Evolutionary conservation across 257 asterid genomes (phyloP), one percentile per base, ranked within the genome.

Genomic region (Linderniella brevidens): DNA sequence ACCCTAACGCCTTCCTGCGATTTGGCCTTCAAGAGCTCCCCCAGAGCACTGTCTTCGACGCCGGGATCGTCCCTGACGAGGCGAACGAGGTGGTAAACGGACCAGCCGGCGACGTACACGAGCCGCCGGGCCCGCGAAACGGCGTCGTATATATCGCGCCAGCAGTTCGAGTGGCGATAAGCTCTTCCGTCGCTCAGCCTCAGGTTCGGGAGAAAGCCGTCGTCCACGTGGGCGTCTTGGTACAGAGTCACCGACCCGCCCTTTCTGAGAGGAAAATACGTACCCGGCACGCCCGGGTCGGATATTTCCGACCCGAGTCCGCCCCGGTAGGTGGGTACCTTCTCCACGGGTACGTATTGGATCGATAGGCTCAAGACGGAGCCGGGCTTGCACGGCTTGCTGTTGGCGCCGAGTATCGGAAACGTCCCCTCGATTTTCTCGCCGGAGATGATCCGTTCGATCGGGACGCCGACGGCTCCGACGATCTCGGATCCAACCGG

Each of bases 1-100:
- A 87, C 90, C 54, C 95, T 72, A 51, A 87, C 95, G 25, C 95
- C 97, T 70, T 87, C 97, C 54, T 83, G 90, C 36, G 97, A 87
- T 78, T 83, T 87, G 14, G 49, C 54, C 57, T 79, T 83, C 56
- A 87, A 70, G 62, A 87, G 70, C 37, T 87, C 88, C 9, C 97
- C 97, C 70, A 87, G 68, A 40, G 50, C 55, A 61, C 80, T 63
- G 11, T 66, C 55, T 4, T 50, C 52, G 0, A 62, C 58, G 25
- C 52, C 48, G 2, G 68, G 76, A 48, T 68, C 79, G 48, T 80
- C 86, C 41, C 97, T 61, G 54, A 87, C 93, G 48, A 87, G 86
- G 40, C 66, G 67, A 48, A 83, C 92, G 3, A 80, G 45, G 62
- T 87, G 95, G 60, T 74, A 61, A 25, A 87, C 95, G 0, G 97